phyloP scores from a whole-genome alignment of 106 monocot genomes.

The Alisma plantagoaquatica region DNA sequence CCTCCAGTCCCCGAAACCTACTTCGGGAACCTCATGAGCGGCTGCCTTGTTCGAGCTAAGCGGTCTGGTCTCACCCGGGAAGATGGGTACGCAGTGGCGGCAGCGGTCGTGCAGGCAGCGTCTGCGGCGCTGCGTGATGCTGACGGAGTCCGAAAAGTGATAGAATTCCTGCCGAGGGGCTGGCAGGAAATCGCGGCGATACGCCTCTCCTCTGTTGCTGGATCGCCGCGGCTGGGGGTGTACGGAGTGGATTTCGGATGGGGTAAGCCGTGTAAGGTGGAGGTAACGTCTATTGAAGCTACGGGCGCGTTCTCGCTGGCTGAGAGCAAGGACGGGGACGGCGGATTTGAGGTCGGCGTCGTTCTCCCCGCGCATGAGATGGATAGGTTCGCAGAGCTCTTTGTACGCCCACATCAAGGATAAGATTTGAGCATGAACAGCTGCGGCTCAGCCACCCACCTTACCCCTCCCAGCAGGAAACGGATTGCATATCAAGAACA shows the following conservation, averaged over 20 bases:
- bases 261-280: constrained; percentile 15
- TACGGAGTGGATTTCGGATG: constrained; percentile 19
- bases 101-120: background rate
- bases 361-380: constrained; percentile 9
- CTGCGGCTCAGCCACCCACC: too few species aligned
- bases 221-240: constrained; percentile 14
- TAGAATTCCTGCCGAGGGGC: background rate
- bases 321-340: constrained; percentile 4
- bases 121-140: background rate
- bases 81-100: background rate
- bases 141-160: background rate
- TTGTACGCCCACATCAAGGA: too few species aligned
- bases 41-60: background rate
- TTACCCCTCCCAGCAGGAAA: too few species aligned
- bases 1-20: background rate
- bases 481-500: too few species aligned
- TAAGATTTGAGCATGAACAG: too few species aligned
- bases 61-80: background rate
- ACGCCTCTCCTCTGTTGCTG: constrained; percentile 7
- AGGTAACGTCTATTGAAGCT: constrained; percentile 8
- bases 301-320: constrained; percentile 11
- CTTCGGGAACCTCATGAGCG: background rate
- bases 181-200: too few species aligned
- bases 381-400: constrained; percentile 3
- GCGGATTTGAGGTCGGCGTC: constrained; percentile 13